phyloP scores from a whole-genome alignment of 768 basidiomycete species.

The Boletus rex-veris region DNA sequence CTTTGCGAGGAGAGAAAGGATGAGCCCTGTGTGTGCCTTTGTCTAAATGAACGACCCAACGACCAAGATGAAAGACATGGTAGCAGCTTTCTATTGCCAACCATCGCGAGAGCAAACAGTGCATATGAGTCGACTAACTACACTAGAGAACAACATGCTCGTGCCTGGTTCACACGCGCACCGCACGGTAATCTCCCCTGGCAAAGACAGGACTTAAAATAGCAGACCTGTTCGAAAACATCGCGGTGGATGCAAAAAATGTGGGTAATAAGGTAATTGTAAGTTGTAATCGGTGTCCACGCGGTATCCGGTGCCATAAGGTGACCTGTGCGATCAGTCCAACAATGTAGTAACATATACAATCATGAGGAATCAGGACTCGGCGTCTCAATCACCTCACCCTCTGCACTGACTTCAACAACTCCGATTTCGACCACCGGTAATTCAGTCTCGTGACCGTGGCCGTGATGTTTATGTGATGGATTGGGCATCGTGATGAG shows the following conservation, averaged over 20 bases:
- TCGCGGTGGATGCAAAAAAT: not conserved
- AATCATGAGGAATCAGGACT: constrained; percentile 9
- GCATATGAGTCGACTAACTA: not conserved
- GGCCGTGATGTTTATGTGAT: not conserved
- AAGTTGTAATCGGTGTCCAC: not conserved
- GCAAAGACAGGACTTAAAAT: not conserved
- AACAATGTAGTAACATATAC: not conserved
- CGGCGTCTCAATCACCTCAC: not conserved
- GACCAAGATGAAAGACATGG: no score
- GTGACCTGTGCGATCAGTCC: constrained; percentile 1
- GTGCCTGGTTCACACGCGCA: constrained; percentile 1
- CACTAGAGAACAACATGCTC: not conserved
- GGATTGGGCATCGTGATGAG: constrained; percentile 43
- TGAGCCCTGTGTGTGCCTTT: no score
- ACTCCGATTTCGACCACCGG: constrained; percentile 36
- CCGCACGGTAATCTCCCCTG: not conserved
- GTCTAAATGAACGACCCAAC: no score
- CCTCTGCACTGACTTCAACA: constrained; percentile 15
- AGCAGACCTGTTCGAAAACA: not conserved
- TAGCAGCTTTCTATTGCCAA: not conserved
- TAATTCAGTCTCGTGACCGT: constrained; percentile 21
- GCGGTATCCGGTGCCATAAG: not conserved
- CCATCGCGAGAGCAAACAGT: not conserved
- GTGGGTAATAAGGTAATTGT: constrained; percentile 6
- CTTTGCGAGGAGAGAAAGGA: no score